Evolutionary conservation across 495 filamentous ascomycete species (phyloP).

Genomic region (Acidomyces sp.): DNA sequence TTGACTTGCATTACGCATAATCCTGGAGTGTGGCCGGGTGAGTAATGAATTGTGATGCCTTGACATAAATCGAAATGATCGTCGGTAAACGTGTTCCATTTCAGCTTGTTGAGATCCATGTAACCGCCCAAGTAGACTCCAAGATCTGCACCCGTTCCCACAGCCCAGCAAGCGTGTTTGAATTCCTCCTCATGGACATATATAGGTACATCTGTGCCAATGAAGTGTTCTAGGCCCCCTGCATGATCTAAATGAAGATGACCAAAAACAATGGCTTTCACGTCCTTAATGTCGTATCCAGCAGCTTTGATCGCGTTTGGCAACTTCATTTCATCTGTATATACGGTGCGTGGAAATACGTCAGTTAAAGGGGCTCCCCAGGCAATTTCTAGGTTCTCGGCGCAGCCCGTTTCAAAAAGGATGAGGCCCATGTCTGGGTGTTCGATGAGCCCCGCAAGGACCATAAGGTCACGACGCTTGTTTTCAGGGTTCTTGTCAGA

Average conservation of each 20-base stretch:
- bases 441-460: slow-evolving; percentile 26
- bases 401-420: slow-evolving; percentile 39
- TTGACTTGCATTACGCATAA: slow-evolving; percentile 30
- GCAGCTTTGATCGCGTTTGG: slow-evolving; percentile 34
- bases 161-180: slow-evolving; percentile 36
- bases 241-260: slow-evolving; percentile 45
- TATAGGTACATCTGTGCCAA: slow-evolving; percentile 31
- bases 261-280: slow-evolving; percentile 40
- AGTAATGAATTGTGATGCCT: slow-evolving; percentile 27
- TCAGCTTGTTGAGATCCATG: slow-evolving; percentile 19
- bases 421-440: slow-evolving; percentile 38
- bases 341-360: slow-evolving; percentile 33
- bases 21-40: slow-evolving; percentile 24
- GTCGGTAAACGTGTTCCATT: slow-evolving; percentile 27
- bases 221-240: slow-evolving; percentile 39
- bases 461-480: slow-evolving; percentile 1
- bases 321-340: slow-evolving; percentile 31
- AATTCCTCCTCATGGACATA: slow-evolving; percentile 41
- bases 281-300: slow-evolving; percentile 38
- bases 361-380: slow-evolving; percentile 32
- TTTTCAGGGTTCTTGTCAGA: background rate
- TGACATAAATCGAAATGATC: slow-evolving; percentile 22
- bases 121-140: slow-evolving; percentile 31
- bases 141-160: slow-evolving; percentile 32
- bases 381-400: slow-evolving; percentile 32